Base-by-base conservation (phyloP, 148 eudicot species). In the Polygonum maritimum region DNA sequence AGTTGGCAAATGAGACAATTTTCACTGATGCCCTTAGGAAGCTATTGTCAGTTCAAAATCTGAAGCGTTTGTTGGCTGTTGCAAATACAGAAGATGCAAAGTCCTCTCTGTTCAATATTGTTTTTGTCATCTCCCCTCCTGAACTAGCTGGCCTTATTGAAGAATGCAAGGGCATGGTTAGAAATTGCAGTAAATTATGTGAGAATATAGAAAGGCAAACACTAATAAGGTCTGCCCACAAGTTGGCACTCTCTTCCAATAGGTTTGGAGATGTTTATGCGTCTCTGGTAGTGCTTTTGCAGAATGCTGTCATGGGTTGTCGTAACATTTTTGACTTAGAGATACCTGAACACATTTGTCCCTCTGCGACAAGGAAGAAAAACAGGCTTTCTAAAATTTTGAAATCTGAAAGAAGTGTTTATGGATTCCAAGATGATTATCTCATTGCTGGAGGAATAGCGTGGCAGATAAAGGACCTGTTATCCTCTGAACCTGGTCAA, bases 401-500 rank as follows among this genome's bases (percentile, higher is more conserved):
- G 7, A 92, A 82, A 58, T 38, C 19, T 77, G 78, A 79, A 63
- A 85, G 85, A 75, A 86, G 81, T 74, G 70, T 81, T 67, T 69
- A 76, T 76, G 80, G 67, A 69, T 88, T 95, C 36, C 73, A 89
- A 47, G 85, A 89, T 71, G 87, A 87, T 81, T 95, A 89, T 82
- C 73, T 78, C 69, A 75, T 77, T 81, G 89, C 96, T 38, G 82
- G 70, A 62, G 97, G 97, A 77, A 75, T 90, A 78, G 89, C 92
- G 57, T 95, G 97, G 99, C 99, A 95, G 77, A 77, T 92, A 60
- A 92, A 89, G 84, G 98, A 95, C 82, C 76, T 95, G 73, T 89
- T 91, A 79, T 78, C 83, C 39, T 84, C 84, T 80, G 92, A 91
- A 57, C 74, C 69, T 75, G 78, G 90, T 69, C 77, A 88, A 58